These are phyloP conservation scores for Elongisporangium undulatum DNA, from an alignment of 352 stramenopile species.

Conservation along the genomic window DNA sequence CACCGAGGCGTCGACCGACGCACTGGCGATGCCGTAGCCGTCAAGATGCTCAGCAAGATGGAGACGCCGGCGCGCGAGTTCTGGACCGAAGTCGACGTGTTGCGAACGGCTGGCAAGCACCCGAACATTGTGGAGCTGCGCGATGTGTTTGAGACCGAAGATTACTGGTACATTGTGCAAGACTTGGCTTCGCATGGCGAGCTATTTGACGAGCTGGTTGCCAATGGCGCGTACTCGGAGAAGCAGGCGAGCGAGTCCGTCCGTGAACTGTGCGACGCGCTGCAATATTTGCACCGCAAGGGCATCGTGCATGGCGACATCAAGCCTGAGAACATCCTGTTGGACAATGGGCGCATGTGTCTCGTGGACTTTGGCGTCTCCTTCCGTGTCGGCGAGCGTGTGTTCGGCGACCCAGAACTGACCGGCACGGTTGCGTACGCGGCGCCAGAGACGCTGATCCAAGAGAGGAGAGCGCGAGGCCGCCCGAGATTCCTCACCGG, in stretches of 20 bases:
- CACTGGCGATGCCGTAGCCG: constrained; percentile 64
- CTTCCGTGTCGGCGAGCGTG: constrained; percentile 72
- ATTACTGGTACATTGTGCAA: constrained; percentile 78
- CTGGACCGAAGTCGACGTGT: constrained; percentile 79
- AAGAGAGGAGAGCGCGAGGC: constrained; percentile 10
- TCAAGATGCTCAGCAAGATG: constrained; percentile 80
- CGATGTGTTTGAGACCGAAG: constrained; percentile 67
- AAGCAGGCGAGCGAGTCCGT: constrained; percentile 63
- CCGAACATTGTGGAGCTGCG: constrained; percentile 78
- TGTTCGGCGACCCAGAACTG: constrained; percentile 67
- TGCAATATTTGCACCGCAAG: constrained; percentile 85
- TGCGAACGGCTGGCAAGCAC: constrained; percentile 64
- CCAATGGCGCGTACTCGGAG: constrained; percentile 86
- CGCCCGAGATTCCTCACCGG: background rate
- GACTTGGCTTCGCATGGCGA: constrained; percentile 83
- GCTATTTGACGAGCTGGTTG: constrained; percentile 85
- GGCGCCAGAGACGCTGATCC: constrained; percentile 48
- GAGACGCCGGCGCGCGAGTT: constrained; percentile 77
- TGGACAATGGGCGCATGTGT: constrained; percentile 69
- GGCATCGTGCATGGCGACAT: constrained; percentile 87
- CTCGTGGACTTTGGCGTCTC: constrained; percentile 86
- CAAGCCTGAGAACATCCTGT: constrained; percentile 86
- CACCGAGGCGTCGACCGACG: constrained; percentile 58
- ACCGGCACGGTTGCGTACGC: constrained; percentile 76
- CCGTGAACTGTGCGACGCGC: constrained; percentile 67